Percentiles rank a stretch among this genome's conserved stretches.
Evolutionary conservation across 2,329 filamentous ascomycete genomes (phyloP).

Genomic region (Monilinia fructigena): DNA sequence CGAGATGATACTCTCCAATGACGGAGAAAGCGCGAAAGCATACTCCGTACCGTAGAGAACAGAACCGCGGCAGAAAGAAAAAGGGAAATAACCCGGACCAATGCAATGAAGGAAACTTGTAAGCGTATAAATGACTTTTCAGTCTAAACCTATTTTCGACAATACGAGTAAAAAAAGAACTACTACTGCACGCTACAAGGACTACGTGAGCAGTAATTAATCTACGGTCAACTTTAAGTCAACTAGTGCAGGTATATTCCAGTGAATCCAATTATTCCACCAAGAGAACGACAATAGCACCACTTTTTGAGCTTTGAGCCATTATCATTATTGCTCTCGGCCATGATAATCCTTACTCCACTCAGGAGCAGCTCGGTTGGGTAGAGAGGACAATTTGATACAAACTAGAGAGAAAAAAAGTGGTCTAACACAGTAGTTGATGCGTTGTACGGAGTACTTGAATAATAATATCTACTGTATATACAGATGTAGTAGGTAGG

Average conservation of each 20-base stretch:
- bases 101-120: neutral
- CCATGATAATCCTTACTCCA: constrained; percentile 2
- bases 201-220: too few species aligned
- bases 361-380: neutral
- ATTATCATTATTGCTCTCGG: neutral
- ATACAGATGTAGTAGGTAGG: too few species aligned
- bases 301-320: neutral
- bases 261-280: neutral
- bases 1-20: neutral
- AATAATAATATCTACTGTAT: neutral
- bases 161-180: too few species aligned
- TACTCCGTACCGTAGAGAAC: too few species aligned
- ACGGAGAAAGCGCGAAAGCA: neutral
- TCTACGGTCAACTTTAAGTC: too few species aligned
- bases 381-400: constrained; percentile 20
- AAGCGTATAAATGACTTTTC: neutral
- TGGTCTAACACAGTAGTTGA: neutral
- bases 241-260: too few species aligned
- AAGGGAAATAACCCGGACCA: neutral
- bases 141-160: too few species aligned
- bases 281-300: too few species aligned
- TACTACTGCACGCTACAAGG: too few species aligned
- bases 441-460: constrained; percentile 10
- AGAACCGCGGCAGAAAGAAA: neutral
- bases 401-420: constrained; percentile 24